Evolutionary conservation across 2,329 filamentous ascomycete genomes (phyloP).

Genomic region (Verticillium nonalfalfae): DNA sequence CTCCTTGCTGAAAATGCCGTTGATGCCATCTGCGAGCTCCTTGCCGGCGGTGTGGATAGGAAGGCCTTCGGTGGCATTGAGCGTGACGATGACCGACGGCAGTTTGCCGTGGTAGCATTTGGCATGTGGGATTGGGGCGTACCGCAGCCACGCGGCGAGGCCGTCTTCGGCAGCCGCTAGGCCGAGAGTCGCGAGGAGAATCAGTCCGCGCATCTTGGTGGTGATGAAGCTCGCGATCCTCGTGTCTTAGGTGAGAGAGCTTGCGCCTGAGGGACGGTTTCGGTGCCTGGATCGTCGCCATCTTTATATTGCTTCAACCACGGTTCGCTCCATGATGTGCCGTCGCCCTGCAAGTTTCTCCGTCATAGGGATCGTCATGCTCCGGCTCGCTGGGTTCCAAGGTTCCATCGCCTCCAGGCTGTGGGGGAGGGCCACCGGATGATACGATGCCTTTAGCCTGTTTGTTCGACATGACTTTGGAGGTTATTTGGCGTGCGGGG

Average conservation of each 20-base stretch:
- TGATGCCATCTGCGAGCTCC: conserved; percentile 52
- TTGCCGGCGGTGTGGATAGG: conserved; percentile 54
- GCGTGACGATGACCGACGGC: conserved; percentile 42
- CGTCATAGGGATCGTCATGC: background rate
- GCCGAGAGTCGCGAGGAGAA: conserved; percentile 21
- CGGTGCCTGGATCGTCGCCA: background rate
- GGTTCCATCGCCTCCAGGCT: background rate
- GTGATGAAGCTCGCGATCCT: background rate
- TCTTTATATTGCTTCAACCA: background rate
- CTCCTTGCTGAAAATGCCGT: conserved; percentile 47
- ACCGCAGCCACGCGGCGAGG: conserved; percentile 57
- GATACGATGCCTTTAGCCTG: background rate
- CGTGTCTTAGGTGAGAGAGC: background rate
- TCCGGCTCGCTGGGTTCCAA: background rate
- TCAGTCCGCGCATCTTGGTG: conserved; percentile 19
- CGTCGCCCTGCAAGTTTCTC: background rate
- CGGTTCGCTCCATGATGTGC: background rate
- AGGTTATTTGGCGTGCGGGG: background rate
- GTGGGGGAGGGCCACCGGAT: background rate
- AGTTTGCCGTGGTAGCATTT: conserved; percentile 27
- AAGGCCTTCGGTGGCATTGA: conserved; percentile 46
- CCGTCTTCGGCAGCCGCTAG: conserved; percentile 51
- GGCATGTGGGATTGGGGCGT: conserved; percentile 40
- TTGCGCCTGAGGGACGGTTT: background rate
- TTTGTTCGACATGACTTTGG: background rate